phyloP scores from a whole-genome alignment of 139 green algal species.

The Chlorella sorokiniana region DNA sequence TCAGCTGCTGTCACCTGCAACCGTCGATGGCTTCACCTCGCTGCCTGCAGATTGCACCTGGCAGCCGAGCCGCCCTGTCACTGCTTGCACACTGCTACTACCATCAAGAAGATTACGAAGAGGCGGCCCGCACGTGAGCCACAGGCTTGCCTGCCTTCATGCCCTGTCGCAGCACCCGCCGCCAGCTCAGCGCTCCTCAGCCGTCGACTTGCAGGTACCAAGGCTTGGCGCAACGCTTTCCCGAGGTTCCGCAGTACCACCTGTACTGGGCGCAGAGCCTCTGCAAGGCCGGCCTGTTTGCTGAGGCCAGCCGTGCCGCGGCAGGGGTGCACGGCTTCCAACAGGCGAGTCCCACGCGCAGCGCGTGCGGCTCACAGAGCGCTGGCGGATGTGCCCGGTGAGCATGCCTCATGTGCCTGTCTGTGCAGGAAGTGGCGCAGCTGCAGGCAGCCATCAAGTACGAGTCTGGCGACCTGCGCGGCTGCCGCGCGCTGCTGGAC shows the following conservation, averaged over 20 bases:
- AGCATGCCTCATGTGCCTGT: not conserved
- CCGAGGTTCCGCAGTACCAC: conserved; percentile 11
- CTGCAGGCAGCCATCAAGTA: conserved; percentile 64
- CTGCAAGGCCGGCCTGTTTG: conserved; percentile 21
- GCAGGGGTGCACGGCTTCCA: conserved; percentile 18
- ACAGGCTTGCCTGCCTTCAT: not conserved
- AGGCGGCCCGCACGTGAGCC: conserved; percentile 13
- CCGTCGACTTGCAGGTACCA: not conserved
- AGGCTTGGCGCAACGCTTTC: not conserved
- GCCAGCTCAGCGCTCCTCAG: not conserved
- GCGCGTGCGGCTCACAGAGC: not conserved
- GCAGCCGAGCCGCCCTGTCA: conserved; percentile 13
- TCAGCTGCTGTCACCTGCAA: not conserved
- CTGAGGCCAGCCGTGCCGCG: conserved; percentile 8
- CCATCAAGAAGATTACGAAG: conserved; percentile 32
- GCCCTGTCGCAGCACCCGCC: too few relatives aligned
- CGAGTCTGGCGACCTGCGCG: conserved; percentile 74
- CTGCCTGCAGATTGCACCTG: conserved; percentile 4
- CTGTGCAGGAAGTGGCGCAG: conserved; percentile 11
- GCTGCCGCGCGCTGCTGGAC: conserved; percentile 74
- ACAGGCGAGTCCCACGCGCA: not conserved
- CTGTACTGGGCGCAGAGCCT: conserved; percentile 34
- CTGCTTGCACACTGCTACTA: conserved; percentile 28
- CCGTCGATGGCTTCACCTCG: not conserved
- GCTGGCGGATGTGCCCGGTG: too few relatives aligned